Evolutionary conservation across 2,329 filamentous ascomycete species (phyloP), one percentile per base, ranked within the genome.

Genomic region (Sphaerulina populicola): DNA sequence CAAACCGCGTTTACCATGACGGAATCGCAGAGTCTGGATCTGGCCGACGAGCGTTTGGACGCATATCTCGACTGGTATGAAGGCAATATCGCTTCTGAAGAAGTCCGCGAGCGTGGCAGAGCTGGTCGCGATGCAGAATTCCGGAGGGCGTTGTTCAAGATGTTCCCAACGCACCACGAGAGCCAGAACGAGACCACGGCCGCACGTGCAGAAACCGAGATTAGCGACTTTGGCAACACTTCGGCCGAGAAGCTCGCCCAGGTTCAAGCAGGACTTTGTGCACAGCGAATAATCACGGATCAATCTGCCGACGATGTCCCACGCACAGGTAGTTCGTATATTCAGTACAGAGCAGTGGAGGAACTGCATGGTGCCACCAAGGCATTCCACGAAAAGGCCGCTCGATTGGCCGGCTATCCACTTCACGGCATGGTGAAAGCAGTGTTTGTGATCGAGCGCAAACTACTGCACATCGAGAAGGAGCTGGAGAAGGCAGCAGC

Each of bases 31-130:
- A 76, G 87, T 7, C 74, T 82, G 37, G 66, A 71, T 1, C 82
- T 90, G 79, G 73, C 71, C 2, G 69, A 74, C 4, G 69, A 75
- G 18, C 76, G 85, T 56, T 70, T 91, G 35, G 85, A 90, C 61
- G 78, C 85, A 53, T 91, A 89, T 62, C 74, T 94, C 68, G 80
- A 88, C 66, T 93, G 85, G 82, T 90, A 86, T 64, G 81, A 86
- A 63, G 74, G 76, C 51, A 83, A 76, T 40, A 86, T 81, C 73
- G 67, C 80, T 41, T 72, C 74, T 55, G 72, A 77, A 50, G 66
- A 69, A 46, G 60, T 68, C 12, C 60, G 66, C 10, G 64, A 68
- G 30, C 61, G 64, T 9, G 65, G 63, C 11, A 60, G 62, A 18
- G 56, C 59, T 51, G 60, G 57, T 18, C 48, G 57, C 36, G 65